These are phyloP conservation scores for Physocladia obscura DNA, from an alignment of 192 early-diverging fungal species.

Conservation along the genomic window DNA sequence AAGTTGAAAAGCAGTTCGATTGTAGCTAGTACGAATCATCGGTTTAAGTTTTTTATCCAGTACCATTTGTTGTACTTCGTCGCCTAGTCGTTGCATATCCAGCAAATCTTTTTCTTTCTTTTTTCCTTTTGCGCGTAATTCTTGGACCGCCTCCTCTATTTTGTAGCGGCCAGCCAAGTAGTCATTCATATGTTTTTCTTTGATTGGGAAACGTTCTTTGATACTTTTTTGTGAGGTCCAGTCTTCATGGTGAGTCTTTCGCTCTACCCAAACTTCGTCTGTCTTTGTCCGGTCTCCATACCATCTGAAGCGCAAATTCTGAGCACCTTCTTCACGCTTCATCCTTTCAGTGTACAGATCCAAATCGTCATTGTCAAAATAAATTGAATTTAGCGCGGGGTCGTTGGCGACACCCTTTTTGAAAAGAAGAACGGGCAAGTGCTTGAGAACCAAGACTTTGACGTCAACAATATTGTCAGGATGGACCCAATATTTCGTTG, in stretches of 20 bases:
- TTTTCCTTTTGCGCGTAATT: slow-evolving; percentile 64
- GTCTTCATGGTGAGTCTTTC: slow-evolving; percentile 94
- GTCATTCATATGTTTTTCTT: slow-evolving; percentile 83
- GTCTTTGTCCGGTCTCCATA: slow-evolving; percentile 79
- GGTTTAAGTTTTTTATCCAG: slow-evolving; percentile 59
- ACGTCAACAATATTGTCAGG: slow-evolving; percentile 87
- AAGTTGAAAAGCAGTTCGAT: slow-evolving; percentile 92
- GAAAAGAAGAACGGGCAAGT: slow-evolving; percentile 86
- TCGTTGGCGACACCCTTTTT: slow-evolving; percentile 71
- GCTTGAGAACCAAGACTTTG: slow-evolving; percentile 86
- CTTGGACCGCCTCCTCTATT: slow-evolving; percentile 64
- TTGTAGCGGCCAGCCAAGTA: slow-evolving; percentile 74
- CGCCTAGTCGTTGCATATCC: slow-evolving; percentile 68
- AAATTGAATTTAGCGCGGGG: slow-evolving; percentile 84
- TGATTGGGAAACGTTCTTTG: slow-evolving; percentile 85
- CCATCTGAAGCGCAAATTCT: slow-evolving; percentile 83
- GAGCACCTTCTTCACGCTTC: slow-evolving; percentile 79
- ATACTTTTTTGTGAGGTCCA: slow-evolving; percentile 77
- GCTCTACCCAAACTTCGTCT: slow-evolving; percentile 88
- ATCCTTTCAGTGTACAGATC: slow-evolving; percentile 82
- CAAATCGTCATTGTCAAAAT: slow-evolving; percentile 81
- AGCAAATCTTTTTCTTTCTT: slow-evolving; percentile 61
- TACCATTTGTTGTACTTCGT: slow-evolving; percentile 71
- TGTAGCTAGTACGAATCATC: slow-evolving; percentile 81
- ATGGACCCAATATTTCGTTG: slow-evolving; percentile 90